Percentiles rank a stretch among this genome's conserved stretches.
These are phyloP conservation scores for Daldinia vernicosa DNA, from an alignment of 495 filamentous ascomycete species.

Conservation along the genomic window DNA sequence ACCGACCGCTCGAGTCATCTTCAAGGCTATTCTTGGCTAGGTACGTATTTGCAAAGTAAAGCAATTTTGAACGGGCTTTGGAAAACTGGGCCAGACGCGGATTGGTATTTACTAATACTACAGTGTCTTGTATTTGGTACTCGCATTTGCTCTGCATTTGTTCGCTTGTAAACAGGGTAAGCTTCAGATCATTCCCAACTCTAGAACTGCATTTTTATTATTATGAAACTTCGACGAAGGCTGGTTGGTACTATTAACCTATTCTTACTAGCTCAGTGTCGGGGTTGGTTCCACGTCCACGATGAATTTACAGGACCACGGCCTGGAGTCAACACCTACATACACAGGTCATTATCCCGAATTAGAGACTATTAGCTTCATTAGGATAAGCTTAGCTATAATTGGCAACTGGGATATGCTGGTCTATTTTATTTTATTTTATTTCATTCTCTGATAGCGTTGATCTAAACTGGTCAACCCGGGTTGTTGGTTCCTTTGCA, in stretches of 20 bases:
- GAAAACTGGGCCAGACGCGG: not conserved
- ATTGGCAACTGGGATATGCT: not conserved
- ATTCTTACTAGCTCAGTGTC: constrained; percentile 5
- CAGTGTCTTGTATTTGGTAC: not conserved
- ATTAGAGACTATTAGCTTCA: not conserved
- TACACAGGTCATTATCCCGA: not conserved
- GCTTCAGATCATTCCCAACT: constrained; percentile 4
- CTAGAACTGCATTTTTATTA: constrained; percentile 1
- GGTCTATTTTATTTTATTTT: not conserved
- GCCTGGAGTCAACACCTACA: not conserved
- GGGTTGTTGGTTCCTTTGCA: constrained; percentile 18
- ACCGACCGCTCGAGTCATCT: not conserved
- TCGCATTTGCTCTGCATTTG: not conserved
- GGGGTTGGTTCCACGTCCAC: not conserved
- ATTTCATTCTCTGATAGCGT: not conserved
- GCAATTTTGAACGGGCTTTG: not conserved
- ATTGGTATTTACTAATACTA: not conserved
- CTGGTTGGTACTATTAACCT: not conserved
- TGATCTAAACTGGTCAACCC: constrained; percentile 8
- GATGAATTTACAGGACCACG: not conserved
- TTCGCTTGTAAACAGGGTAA: not conserved
- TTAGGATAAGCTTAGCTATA: not conserved
- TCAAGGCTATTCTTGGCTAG: not conserved
- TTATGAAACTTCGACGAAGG: not conserved
- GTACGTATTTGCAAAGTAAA: not conserved